Evolutionary conservation across 495 filamentous ascomycete species (phyloP).

Genomic region (Evansstolkia leycettana): DNA sequence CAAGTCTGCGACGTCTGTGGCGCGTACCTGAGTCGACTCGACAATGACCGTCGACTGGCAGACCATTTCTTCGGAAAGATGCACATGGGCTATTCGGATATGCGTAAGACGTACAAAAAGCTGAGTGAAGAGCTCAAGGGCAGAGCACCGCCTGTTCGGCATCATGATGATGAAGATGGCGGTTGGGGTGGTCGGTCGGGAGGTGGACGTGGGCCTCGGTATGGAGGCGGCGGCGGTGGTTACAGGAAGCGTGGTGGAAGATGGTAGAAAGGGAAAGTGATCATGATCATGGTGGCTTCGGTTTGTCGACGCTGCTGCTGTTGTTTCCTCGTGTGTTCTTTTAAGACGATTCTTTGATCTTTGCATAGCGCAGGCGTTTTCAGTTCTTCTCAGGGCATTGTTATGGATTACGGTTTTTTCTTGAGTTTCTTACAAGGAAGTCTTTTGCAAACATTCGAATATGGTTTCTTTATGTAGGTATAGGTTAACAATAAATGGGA

Average conservation of each 20-base stretch:
- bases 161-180: conserved; percentile 38
- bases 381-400: conserved; percentile 5
- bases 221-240: conserved; percentile 26
- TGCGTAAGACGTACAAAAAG: conserved; percentile 82
- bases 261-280: conserved; percentile 22
- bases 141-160: conserved; percentile 47
- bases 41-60: conserved; percentile 86
- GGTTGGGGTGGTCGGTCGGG: conserved; percentile 40
- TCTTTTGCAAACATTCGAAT: neutral
- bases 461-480: conserved; percentile 1
- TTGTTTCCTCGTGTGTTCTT: conserved; percentile 6
- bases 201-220: conserved; percentile 39
- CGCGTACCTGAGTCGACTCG: conserved; percentile 79
- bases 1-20: conserved; percentile 98
- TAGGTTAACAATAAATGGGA: conserved; percentile 1
- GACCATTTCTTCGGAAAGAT: conserved; percentile 99
- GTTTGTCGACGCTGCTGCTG: no score
- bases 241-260: conserved; percentile 30
- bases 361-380: conserved; percentile 41
- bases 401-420: no score
- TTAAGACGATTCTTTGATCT: conserved; percentile 9
- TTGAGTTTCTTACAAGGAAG: no score
- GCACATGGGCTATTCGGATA: conserved; percentile 96
- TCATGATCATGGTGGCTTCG: conserved; percentile 3
- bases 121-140: conserved; percentile 77